Evolutionary conservation across 345 rosid genomes (phyloP), one percentile per base, ranked within the genome.

Genomic region (Sisymbrium altissimum): DNA sequence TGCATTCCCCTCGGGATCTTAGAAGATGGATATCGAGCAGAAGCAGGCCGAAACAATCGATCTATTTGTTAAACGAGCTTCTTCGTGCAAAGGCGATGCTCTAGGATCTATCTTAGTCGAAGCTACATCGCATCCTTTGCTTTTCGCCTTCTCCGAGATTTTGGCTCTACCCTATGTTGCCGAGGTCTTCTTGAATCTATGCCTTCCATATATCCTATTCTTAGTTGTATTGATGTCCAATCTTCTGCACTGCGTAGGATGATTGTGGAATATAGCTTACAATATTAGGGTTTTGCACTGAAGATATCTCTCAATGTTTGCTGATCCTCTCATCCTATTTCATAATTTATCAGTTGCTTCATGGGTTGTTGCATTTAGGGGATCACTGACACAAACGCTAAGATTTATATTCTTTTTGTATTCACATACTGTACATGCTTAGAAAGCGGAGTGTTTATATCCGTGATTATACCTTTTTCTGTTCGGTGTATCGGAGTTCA

Each of bases 121-220:
- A 74, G 98, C 94, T 73, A 91, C 97, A 50, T 89, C 97, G 71
- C 85, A 93, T 54, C 89, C 96, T 15, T 87, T 83, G 25, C 98
- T 93, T 74, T 93, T 91, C 57, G 96, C 94, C 66, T 93, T 93
- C 88, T 91, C 97, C 15, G 97, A 93, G 89, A 93, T 93, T 84
- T 90, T 93, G 75, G 83, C 86, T 14, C 85, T 86, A 15, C 87
- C 92, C 18, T 64, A 30, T 55, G 77, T 89, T 58, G 72, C 79
- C 33, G 79, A 86, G 92, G 97, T 87, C 60, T 44, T 72, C 17
- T 18, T 38, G 45, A 39, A 5, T 39, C 43, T 39, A 39, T 12
- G n/a, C 43, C 29, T 11, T 11, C 27, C 30, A 9, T 27, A 14
- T 41, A 4, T n/a, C 68, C 66, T 23, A n/a, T 39, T 13, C 35